Conservation (phyloP, 148 eudicot genomes). For the Simmondsia chinensis region DNA sequence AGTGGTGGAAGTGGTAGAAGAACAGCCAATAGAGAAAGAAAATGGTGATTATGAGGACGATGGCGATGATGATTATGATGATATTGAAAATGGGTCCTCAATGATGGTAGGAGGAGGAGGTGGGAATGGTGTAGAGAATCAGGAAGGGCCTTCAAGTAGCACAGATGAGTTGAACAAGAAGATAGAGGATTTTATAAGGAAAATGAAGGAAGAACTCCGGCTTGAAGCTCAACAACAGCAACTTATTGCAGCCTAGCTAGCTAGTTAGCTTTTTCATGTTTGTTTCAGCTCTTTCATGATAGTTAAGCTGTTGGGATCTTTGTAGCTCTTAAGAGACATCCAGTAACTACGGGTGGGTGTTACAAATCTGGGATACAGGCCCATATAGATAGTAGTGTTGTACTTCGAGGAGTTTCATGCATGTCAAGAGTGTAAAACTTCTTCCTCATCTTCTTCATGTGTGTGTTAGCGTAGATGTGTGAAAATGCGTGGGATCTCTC, state of each 20-base stretch:
- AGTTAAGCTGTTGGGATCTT: slow-evolving; percentile 1
- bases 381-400: too few species aligned
- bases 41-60: slow-evolving; percentile 16
- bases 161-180: slow-evolving; percentile 36
- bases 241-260: slow-evolving; percentile 12
- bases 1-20: neutral
- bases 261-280: neutral
- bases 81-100: slow-evolving; percentile 1
- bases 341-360: too few species aligned
- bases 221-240: slow-evolving; percentile 21
- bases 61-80: neutral
- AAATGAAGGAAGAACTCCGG: slow-evolving; percentile 33
- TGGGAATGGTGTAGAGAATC: neutral
- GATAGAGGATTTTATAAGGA: slow-evolving; percentile 41
- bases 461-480: too few species aligned
- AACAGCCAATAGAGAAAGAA: too few species aligned
- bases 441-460: too few species aligned
- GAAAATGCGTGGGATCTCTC: too few species aligned
- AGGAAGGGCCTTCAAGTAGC: slow-evolving; percentile 7
- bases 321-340: too few species aligned
- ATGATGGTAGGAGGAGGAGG: neutral
- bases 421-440: too few species aligned
- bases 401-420: too few species aligned
- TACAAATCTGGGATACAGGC: too few species aligned
- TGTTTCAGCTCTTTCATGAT: slow-evolving; percentile 1